Base-by-base conservation (phyloP, 345 rosid genomes). In the Sonneratia alba region DNA sequence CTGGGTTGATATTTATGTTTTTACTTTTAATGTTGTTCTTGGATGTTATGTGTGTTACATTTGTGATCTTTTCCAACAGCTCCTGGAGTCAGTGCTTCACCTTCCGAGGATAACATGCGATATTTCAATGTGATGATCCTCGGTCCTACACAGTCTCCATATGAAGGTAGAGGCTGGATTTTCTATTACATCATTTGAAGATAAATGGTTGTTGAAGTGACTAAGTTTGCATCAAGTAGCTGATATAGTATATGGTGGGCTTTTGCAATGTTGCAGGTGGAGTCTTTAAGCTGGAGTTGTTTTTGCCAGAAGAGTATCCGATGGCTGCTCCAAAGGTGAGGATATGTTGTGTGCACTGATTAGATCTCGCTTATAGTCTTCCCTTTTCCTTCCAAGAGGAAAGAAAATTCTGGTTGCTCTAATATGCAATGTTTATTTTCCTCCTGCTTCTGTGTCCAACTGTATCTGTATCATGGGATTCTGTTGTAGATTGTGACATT, bases 261-360 rank as follows among this genome's bases (percentile, higher is more conserved):
- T 22, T 57, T 32, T 75, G 69, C 77, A 57, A 68, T 66, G 74
- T 16, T 67, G 27, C 81, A 95, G 98, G 98, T 45, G 99, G 99
- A 34, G 98, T 96, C 71, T 96, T 96, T 90, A 96, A 96, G 85
- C 83, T 96, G 93, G 99, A 96, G 78, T 84, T 96, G 72, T 96
- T 96, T 84, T 85, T 96, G 73, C 99, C 99, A n/a, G 99, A 96
- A 87, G 99, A 96, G 78, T 96, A 96, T 84, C 99, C 99, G 45
- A 96, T 96, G 98, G 91, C 99, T 47, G 98, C 99, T 42, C 99
- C 48, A 18, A 59, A 70, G 66, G 48, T 42, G 21, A 53, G 36
- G 42, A 51, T 16, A 16, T 62, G 8, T n/a, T 6, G 6, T 12
- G 0, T 62, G 49, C 49, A 47, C 11, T 7, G 9, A 56, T 27